phyloP scores from a whole-genome alignment of 169 alveolate species.

The Cryptosporidium sp. region DNA sequence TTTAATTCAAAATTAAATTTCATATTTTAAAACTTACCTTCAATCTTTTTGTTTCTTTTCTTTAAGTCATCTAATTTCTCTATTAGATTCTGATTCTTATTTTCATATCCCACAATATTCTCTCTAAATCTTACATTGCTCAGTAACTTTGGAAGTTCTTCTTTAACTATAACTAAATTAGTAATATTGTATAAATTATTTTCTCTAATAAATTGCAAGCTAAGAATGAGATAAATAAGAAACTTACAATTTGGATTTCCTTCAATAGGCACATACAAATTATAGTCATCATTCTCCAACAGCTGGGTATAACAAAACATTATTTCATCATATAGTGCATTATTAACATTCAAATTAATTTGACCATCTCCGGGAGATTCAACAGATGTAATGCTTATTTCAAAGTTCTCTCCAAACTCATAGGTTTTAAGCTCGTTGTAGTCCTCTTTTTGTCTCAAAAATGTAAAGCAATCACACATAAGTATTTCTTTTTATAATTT shows the following conservation, averaged over 20 bases:
- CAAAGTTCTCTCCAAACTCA: conserved; percentile 17
- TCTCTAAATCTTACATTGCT: conserved; percentile 16
- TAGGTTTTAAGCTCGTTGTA: not conserved
- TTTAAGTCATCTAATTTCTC: not conserved
- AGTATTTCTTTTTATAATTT: not conserved
- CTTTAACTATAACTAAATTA: conserved; percentile 4
- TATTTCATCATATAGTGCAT: not conserved
- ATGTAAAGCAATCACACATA: conserved; percentile 6
- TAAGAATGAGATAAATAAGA: not conserved
- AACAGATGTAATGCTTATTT: conserved; percentile 18
- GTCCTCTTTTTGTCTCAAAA: not conserved
- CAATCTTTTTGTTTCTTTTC: not conserved
- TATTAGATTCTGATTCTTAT: not conserved
- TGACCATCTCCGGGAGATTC: conserved; percentile 53
- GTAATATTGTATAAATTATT: not conserved
- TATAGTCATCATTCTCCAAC: conserved; percentile 37
- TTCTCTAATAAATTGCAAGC: not conserved
- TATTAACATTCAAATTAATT: not conserved
- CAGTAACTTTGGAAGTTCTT: conserved; percentile 28
- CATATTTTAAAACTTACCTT: conserved; percentile 35
- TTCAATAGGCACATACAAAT: conserved; percentile 38
- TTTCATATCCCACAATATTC: not conserved
- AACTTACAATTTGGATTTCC: conserved; percentile 51
- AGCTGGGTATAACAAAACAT: conserved; percentile 3
- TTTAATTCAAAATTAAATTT: not conserved